These are phyloP conservation scores for Plantago major DNA, from an alignment of 257 asterid genomes.

Conservation along the genomic window DNA sequence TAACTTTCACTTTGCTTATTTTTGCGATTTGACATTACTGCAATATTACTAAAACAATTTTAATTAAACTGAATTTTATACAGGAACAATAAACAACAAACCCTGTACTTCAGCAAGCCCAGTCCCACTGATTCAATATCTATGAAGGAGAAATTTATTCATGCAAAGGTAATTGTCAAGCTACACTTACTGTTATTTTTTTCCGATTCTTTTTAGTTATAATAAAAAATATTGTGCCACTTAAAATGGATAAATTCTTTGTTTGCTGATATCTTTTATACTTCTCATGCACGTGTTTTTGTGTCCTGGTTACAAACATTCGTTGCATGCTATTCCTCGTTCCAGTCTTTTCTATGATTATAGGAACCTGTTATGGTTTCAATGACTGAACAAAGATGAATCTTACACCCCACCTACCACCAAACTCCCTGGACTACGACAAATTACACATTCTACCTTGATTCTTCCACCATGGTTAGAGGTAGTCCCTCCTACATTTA, in stretches of 20 bases:
- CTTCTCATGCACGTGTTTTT: background rate
- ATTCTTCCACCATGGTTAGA: no score
- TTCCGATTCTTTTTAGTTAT: background rate
- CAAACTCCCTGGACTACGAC: no score
- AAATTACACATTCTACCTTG: no score
- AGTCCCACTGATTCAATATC: slow-evolving; percentile 70
- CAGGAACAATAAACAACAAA: slow-evolving; percentile 62
- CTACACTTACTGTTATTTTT: slow-evolving; percentile 3
- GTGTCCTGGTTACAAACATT: background rate
- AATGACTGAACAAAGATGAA: background rate
- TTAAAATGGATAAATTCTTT: background rate
- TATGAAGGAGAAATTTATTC: slow-evolving; percentile 86
- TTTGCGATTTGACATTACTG: slow-evolving; percentile 15
- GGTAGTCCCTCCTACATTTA: no score
- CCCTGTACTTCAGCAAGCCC: slow-evolving; percentile 70
- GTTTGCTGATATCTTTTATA: background rate
- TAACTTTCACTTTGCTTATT: slow-evolving; percentile 2
- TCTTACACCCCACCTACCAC: no score
- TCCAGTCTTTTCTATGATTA: slow-evolving; percentile 7
- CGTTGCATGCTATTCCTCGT: slow-evolving; percentile 3
- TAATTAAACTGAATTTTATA: slow-evolving; percentile 46
- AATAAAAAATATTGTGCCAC: background rate
- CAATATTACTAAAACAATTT: slow-evolving; percentile 17
- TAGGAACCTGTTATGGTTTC: slow-evolving; percentile 2
- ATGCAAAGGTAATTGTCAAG: slow-evolving; percentile 65